These are phyloP conservation scores for Entophlyctis helioformis DNA, from an alignment of 192 early-diverging fungal species.

Conservation along the genomic window DNA sequence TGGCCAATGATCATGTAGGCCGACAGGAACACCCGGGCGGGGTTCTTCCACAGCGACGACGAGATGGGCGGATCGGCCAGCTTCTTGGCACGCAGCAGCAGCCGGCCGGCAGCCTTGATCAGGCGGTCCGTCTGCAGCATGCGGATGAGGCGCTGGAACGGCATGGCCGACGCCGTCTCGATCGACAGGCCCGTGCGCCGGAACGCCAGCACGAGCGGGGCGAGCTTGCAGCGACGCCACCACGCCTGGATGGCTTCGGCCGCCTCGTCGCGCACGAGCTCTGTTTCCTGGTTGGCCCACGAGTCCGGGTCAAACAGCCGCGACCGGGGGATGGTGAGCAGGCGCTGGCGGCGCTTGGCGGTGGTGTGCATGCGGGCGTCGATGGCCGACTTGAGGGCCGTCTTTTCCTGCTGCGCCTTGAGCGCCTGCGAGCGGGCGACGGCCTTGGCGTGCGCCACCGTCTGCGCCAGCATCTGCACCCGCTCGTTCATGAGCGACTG, in stretches of 20 bases:
- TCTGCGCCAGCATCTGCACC: conserved; percentile 10
- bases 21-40: conserved; percentile 55
- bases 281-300: neutral
- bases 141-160: conserved; percentile 22
- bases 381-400: conserved; percentile 10
- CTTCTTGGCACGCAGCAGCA: conserved; percentile 16
- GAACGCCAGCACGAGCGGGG: conserved; percentile 9
- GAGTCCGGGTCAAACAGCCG: conserved; percentile 12
- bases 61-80: neutral
- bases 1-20: conserved; percentile 61
- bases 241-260: conserved; percentile 17
- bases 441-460: conserved; percentile 24
- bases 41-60: conserved; percentile 21
- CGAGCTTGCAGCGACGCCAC: conserved; percentile 19
- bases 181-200: conserved; percentile 5
- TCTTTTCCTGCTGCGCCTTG: conserved; percentile 3
- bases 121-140: conserved; percentile 18
- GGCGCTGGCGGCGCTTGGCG: conserved; percentile 6
- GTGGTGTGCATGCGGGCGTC: conserved; percentile 14
- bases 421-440: conserved; percentile 20
- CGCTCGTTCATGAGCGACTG: conserved; percentile 14
- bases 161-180: conserved; percentile 5
- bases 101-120: conserved; percentile 21
- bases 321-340: conserved; percentile 15
- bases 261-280: conserved; percentile 7